phyloP scores from a whole-genome alignment of 129 eudicot species.

The Deinandra increscens region DNA sequence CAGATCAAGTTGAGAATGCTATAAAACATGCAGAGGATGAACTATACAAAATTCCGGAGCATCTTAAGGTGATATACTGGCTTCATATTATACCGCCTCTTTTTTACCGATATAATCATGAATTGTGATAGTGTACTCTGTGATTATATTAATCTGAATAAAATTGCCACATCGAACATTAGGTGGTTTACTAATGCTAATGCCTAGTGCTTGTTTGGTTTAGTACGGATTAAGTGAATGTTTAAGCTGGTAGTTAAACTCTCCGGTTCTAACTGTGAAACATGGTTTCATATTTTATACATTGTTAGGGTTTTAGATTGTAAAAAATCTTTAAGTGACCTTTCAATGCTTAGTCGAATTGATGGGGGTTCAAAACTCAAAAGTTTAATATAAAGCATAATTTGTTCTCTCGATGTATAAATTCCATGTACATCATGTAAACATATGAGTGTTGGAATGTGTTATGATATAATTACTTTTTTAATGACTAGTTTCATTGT shows the following conservation, averaged over 20 bases:
- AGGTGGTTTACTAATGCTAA: background rate
- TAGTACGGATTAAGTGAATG: background rate
- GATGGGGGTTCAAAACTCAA: background rate
- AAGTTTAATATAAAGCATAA: background rate
- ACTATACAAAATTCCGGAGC: constrained; percentile 86
- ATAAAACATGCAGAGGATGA: constrained; percentile 81
- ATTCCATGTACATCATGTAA: background rate
- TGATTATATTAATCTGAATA: background rate
- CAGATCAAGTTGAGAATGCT: constrained; percentile 73
- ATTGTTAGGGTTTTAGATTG: background rate
- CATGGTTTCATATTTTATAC: background rate
- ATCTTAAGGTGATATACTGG: constrained; percentile 63
- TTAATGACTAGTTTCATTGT: background rate
- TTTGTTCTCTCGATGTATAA: background rate
- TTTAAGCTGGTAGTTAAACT: background rate
- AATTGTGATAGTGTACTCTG: background rate
- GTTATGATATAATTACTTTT: background rate
- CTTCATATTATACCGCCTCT: constrained; percentile 2
- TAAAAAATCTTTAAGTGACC: background rate
- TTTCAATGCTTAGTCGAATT: background rate
- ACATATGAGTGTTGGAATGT: background rate
- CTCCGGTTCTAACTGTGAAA: background rate
- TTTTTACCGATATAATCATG: background rate
- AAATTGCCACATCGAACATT: background rate
- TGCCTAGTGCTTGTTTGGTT: constrained; percentile 11